These are phyloP conservation scores for Psophocarpus tetragonolobus DNA, from an alignment of 306 rosid genomes.

Conservation along the genomic window DNA sequence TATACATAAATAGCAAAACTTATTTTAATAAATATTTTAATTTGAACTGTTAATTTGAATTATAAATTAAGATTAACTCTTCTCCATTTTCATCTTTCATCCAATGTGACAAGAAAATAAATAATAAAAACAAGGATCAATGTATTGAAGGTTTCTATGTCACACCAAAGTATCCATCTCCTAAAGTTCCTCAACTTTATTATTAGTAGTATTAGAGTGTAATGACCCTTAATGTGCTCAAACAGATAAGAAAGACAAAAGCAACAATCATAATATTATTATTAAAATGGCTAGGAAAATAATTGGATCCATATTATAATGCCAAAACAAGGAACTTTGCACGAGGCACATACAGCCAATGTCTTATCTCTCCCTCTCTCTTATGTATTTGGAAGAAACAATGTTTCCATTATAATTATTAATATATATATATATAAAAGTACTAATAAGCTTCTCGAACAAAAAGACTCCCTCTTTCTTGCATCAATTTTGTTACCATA, in stretches of 20 bases:
- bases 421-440: too few species aligned
- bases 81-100: too few species aligned
- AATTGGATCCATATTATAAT: slow-evolving; percentile 33
- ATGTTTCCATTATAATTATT: slow-evolving; percentile 19
- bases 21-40: too few species aligned
- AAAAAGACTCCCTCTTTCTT: background rate
- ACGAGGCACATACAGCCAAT: slow-evolving; percentile 41
- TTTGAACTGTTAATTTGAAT: too few species aligned
- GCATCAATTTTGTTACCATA: background rate
- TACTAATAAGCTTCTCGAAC: background rate
- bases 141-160: background rate
- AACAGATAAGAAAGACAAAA: slow-evolving; percentile 28
- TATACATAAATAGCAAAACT: too few species aligned
- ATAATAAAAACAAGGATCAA: slow-evolving; percentile 10
- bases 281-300: slow-evolving; percentile 20
- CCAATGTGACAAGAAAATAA: background rate
- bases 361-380: background rate
- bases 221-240: slow-evolving; percentile 36
- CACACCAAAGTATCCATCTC: slow-evolving; percentile 17
- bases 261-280: slow-evolving; percentile 15
- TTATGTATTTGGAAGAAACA: slow-evolving; percentile 7
- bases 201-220: slow-evolving; percentile 4
- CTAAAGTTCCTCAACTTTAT: background rate
- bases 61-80: too few species aligned
- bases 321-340: slow-evolving; percentile 24